phyloP scores from a whole-genome alignment of 2,329 filamentous ascomycete species.

The Trichoderma brevicompactum region DNA sequence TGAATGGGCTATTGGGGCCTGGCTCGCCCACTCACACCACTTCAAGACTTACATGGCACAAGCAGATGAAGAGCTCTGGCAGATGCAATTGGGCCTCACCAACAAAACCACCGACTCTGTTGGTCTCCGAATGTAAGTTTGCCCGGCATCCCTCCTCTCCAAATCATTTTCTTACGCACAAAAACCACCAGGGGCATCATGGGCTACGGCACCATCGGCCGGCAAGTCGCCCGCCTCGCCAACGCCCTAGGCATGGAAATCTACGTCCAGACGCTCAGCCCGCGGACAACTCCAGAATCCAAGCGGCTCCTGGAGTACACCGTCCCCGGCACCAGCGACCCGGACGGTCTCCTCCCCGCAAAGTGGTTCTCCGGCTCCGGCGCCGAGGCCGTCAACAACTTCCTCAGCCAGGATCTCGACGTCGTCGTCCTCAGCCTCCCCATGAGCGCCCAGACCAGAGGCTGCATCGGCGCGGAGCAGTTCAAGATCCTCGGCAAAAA shows the following conservation, averaged over 20 bases:
- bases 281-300: conserved; percentile 62
- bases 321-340: conserved; percentile 63
- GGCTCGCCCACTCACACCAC: conserved; percentile 42
- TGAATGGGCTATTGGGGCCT: conserved; percentile 48
- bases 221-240: conserved; percentile 53
- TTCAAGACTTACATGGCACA: conserved; percentile 39
- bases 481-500: conserved; percentile 45
- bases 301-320: conserved; percentile 60
- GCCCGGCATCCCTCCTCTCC: background rate
- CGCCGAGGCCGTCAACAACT: conserved; percentile 44
- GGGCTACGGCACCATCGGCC: conserved; percentile 52
- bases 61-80: conserved; percentile 40
- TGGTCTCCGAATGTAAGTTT: conserved; percentile 42
- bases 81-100: conserved; percentile 14
- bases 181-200: conserved; percentile 44
- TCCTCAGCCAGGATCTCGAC: conserved; percentile 50
- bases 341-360: conserved; percentile 47
- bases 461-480: conserved; percentile 50
- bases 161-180: background rate
- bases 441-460: conserved; percentile 44
- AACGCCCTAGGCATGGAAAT: conserved; percentile 68
- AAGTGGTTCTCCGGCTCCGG: conserved; percentile 49
- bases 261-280: conserved; percentile 67
- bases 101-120: conserved; percentile 40
- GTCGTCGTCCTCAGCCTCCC: conserved; percentile 50